A percentile compares a stretch with the other conserved stretches of the same genome.
Conservation (phyloP, 2,329 filamentous ascomycete genomes). For the Paecilomyces sp. region DNA sequence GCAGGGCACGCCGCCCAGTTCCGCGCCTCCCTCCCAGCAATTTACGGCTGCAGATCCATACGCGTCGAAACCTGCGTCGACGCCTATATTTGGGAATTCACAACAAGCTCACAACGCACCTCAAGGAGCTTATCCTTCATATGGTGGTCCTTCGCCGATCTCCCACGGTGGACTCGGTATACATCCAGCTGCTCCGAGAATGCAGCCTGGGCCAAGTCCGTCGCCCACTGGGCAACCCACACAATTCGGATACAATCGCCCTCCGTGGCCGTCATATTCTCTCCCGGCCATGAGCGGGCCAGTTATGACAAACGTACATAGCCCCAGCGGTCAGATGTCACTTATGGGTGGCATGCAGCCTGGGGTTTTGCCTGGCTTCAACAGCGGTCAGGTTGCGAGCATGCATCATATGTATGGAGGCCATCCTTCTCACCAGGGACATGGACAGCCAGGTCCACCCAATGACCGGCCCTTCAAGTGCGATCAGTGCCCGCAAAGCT, state of each 20-base stretch:
- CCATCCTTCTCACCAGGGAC: constrained; percentile 45
- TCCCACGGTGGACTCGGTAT: constrained; percentile 31
- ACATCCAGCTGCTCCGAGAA: constrained; percentile 25
- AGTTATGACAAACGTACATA: constrained; percentile 72
- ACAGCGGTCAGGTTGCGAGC: constrained; percentile 53
- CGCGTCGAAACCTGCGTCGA: constrained; percentile 45
- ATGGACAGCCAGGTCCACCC: constrained; percentile 46
- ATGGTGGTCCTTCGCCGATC: constrained; percentile 22
- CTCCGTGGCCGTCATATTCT: constrained; percentile 45
- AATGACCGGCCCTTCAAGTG: constrained; percentile 92
- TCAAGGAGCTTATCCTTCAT: constrained; percentile 37
- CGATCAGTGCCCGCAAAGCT: constrained; percentile 84
- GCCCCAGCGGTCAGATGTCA: constrained; percentile 64
- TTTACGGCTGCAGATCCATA: constrained; percentile 53
- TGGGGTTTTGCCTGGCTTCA: constrained; percentile 52
- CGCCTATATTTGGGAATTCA: constrained; percentile 33
- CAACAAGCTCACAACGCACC: constrained; percentile 45
- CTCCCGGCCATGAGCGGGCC: constrained; percentile 58
- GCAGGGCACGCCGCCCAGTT: constrained; percentile 30
- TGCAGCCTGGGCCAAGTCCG: constrained; percentile 50
- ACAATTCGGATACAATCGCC: constrained; percentile 32
- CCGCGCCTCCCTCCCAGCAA: constrained; percentile 43
- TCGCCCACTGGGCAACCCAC: constrained; percentile 32
- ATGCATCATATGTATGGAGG: constrained; percentile 55
- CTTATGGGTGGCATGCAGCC: constrained; percentile 56